phyloP scores from a whole-genome alignment of 1,284 basidiomycete species.

The Chalciporus sp. region DNA sequence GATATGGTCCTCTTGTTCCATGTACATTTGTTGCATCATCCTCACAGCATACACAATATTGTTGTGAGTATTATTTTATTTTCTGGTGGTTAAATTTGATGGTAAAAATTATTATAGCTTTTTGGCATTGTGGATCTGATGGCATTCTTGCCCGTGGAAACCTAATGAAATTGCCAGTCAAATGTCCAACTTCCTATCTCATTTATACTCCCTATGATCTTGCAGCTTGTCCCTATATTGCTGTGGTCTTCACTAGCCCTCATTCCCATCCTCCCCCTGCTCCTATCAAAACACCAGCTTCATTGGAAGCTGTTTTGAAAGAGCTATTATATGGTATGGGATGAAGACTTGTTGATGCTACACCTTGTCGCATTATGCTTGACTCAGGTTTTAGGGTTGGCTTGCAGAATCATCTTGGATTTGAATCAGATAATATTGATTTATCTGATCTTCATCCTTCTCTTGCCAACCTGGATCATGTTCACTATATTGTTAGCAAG shows the following conservation, averaged over 20 bases:
- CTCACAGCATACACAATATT: slow-evolving; percentile 17
- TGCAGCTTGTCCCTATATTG: slow-evolving; percentile 11
- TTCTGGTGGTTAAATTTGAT: neutral
- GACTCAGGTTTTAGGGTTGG: slow-evolving; percentile 24
- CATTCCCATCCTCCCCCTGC: slow-evolving; percentile 16
- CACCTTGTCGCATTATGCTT: slow-evolving; percentile 22
- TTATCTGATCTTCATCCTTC: slow-evolving; percentile 27
- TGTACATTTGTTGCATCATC: slow-evolving; percentile 12
- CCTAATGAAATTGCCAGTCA: neutral
- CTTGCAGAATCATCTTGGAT: slow-evolving; percentile 14
- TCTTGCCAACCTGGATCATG: slow-evolving; percentile 29
- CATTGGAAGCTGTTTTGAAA: slow-evolving; percentile 5
- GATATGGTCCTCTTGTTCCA: neutral
- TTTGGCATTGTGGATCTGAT: slow-evolving; percentile 24
- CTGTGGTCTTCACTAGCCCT: slow-evolving; percentile 18
- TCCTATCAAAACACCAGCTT: slow-evolving; percentile 16
- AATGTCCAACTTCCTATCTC: slow-evolving; percentile 18
- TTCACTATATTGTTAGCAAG: slow-evolving; percentile 20
- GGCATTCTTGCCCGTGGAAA: slow-evolving; percentile 16
- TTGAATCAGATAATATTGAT: neutral
- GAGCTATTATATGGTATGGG: neutral
- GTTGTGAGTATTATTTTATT: slow-evolving; percentile 12
- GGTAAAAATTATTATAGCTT: slow-evolving; percentile 8
- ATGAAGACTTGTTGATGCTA: slow-evolving; percentile 33
- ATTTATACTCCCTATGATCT: slow-evolving; percentile 26